Conservation (phyloP, 2,329 filamentous ascomycete genomes). For the Chaetomiaceae sp. region DNA sequence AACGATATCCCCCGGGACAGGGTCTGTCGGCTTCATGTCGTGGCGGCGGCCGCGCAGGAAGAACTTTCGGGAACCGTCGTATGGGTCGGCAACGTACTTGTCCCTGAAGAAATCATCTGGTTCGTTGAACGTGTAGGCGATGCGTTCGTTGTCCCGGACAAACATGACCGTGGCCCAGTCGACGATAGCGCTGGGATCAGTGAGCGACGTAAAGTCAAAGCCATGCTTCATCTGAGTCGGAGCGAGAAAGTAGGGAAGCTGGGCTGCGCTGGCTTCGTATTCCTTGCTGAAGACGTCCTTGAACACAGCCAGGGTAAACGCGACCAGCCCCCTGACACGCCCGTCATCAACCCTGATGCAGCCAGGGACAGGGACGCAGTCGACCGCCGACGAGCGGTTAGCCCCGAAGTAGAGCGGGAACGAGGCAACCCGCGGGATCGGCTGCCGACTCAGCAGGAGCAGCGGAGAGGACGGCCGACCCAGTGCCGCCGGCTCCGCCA, state of each 20-base stretch:
- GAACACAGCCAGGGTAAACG: constrained; percentile 73
- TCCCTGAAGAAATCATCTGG: constrained; percentile 47
- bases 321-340: constrained; percentile 51
- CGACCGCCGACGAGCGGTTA: constrained; percentile 54
- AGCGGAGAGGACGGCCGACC: constrained; percentile 58
- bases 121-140: constrained; percentile 34
- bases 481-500: constrained; percentile 53
- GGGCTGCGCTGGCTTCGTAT: constrained; percentile 58
- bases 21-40: constrained; percentile 59
- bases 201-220: constrained; percentile 22
- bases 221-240: constrained; percentile 42
- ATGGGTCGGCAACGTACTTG: constrained; percentile 53
- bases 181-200: constrained; percentile 37
- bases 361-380: constrained; percentile 40
- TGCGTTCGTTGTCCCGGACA: constrained; percentile 29
- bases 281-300: constrained; percentile 84
- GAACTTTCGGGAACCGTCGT: constrained; percentile 60
- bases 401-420: constrained; percentile 71
- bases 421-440: constrained; percentile 57
- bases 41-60: constrained; percentile 49
- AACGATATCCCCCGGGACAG: constrained; percentile 54
- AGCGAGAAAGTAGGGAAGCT: constrained; percentile 79
- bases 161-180: constrained; percentile 57
- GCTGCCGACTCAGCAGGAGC: constrained; percentile 63
- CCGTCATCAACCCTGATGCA: constrained; percentile 41